phyloP scores from a whole-genome alignment of 2,329 filamentous ascomycete species.

The Hymenoscyphus occultus region DNA sequence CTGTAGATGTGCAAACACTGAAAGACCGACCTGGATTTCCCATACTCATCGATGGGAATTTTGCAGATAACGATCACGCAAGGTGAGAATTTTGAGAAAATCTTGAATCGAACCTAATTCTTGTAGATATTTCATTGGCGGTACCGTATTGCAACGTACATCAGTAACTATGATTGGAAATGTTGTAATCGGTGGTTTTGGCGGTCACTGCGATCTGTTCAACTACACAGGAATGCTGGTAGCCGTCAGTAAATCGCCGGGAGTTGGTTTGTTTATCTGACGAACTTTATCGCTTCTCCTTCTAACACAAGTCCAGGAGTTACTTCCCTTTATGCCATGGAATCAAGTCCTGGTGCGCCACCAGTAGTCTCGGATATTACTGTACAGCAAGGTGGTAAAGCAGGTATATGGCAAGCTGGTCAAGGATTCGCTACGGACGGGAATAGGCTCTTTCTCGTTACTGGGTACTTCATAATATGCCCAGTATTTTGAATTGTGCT shows the following conservation, averaged over 20 bases:
- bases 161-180: conserved; percentile 40
- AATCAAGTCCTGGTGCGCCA: conserved; percentile 41
- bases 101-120: conserved; percentile 11
- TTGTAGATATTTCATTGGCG: conserved; percentile 43
- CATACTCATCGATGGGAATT: conserved; percentile 43
- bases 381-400: conserved; percentile 40
- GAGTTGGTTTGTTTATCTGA: conserved; percentile 22
- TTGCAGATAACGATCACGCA: conserved; percentile 44
- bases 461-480: conserved; percentile 25
- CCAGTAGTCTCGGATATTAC: conserved; percentile 33
- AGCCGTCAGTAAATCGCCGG: conserved; percentile 35
- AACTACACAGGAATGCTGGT: conserved; percentile 42
- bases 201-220: conserved; percentile 47
- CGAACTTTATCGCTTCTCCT: neutral
- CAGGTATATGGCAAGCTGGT: conserved; percentile 40
- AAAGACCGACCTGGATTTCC: conserved; percentile 41
- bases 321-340: conserved; percentile 41
- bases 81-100: conserved; percentile 26
- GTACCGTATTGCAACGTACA: conserved; percentile 45
- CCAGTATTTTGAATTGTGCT: conserved; percentile 20
- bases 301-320: conserved; percentile 25
- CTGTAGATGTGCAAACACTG: conserved; percentile 39
- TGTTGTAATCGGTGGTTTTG: conserved; percentile 46
- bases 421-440: conserved; percentile 38
- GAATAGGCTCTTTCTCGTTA: conserved; percentile 35